Evolutionary conservation across 129 eudicot genomes (phyloP).

Genomic region (Dittrichia graveolens): DNA sequence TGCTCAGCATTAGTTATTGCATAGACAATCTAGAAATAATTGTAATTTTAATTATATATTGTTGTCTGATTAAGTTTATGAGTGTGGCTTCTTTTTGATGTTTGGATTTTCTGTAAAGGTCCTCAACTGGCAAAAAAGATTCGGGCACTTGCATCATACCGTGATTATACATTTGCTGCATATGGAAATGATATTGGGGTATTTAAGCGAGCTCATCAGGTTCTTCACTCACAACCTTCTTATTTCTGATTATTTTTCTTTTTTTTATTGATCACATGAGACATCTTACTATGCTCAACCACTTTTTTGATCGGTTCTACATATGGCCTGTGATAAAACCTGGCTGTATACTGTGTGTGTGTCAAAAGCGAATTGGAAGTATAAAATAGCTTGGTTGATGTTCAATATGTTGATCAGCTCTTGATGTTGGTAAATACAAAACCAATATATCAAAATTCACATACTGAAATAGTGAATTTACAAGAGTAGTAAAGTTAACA

Average conservation of each 20-base stretch:
- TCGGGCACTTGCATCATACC: constrained; percentile 88
- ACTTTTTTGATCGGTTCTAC: constrained; percentile 2
- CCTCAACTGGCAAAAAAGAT: constrained; percentile 95
- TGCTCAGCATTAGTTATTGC: neutral
- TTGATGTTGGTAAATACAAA: too few relatives aligned
- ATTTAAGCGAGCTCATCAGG: constrained; percentile 97
- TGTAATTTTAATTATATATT: neutral
- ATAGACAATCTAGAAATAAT: neutral
- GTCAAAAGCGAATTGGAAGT: neutral
- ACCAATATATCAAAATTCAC: too few relatives aligned
- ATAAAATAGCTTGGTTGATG: neutral
- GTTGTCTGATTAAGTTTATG: constrained; percentile 15
- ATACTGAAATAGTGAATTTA: too few relatives aligned
- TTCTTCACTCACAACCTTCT: constrained; percentile 23
- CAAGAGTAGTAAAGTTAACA: too few relatives aligned
- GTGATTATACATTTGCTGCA: constrained; percentile 97
- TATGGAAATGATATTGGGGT: constrained; percentile 85
- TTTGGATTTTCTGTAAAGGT: constrained; percentile 47
- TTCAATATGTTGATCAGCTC: too few relatives aligned
- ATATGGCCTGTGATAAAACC: neutral
- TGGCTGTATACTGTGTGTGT: too few relatives aligned
- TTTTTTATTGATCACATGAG: neutral
- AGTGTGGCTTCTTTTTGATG: neutral
- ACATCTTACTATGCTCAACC: neutral
- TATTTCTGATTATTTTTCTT: neutral